These are phyloP conservation scores for Saussurea involucrata DNA, from an alignment of 129 eudicot species.

Conservation along the genomic window DNA sequence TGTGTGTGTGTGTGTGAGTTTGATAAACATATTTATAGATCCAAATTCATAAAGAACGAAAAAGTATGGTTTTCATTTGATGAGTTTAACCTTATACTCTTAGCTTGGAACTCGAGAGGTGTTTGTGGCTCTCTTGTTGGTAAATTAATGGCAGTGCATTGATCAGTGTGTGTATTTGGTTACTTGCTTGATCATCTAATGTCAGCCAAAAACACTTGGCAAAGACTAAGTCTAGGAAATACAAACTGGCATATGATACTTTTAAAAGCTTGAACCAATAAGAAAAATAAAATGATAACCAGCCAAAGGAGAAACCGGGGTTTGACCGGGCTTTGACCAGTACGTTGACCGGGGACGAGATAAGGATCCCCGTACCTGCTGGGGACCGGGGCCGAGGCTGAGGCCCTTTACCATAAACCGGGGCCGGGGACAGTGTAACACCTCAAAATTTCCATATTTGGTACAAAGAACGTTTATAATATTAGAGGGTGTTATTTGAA, in stretches of 20 bases:
- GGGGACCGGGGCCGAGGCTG: no score
- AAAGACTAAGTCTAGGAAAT: background rate
- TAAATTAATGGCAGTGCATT: background rate
- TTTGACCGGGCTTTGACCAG: no score
- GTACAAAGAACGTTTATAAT: no score
- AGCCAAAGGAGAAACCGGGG: no score
- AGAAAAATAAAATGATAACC: background rate
- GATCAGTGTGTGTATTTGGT: background rate
- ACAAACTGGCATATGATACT: background rate
- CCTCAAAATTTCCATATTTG: no score
- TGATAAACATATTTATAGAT: background rate
- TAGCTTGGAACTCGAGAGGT: background rate
- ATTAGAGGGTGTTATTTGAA: no score
- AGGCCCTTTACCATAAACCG: no score
- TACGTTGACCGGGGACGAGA: no score
- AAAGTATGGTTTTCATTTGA: background rate
- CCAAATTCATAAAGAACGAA: background rate
- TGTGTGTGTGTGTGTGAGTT: background rate
- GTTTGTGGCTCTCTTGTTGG: background rate
- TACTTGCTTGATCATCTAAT: background rate
- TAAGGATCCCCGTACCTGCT: no score
- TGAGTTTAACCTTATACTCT: background rate
- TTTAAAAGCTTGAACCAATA: background rate
- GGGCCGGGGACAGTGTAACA: no score
- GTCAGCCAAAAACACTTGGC: background rate